Evolutionary conservation across 139 green algal species (phyloP).

Genomic region (Chlorella vulgaris): DNA sequence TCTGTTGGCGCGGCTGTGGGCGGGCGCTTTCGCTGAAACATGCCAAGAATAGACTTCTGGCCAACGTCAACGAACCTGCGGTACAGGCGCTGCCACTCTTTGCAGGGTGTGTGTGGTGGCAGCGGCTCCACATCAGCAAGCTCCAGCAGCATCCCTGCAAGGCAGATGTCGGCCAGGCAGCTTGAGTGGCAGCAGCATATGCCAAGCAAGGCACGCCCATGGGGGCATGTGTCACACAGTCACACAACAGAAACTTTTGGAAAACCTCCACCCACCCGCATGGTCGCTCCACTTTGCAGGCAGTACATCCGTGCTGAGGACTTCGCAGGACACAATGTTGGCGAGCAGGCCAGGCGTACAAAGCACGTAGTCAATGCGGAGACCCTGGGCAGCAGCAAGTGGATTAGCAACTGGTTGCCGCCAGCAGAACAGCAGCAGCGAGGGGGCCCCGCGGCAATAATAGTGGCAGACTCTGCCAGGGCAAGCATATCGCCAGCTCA

Average conservation of each 20-base stretch:
- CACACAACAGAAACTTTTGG: too few relatives aligned
- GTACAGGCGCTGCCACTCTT: constrained; percentile 36
- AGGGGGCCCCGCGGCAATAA: neutral
- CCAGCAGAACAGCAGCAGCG: neutral
- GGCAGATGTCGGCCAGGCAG: too few relatives aligned
- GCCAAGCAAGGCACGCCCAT: neutral
- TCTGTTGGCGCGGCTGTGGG: neutral
- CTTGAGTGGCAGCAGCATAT: too few relatives aligned
- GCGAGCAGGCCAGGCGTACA: constrained; percentile 53
- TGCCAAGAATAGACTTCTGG: constrained; percentile 52
- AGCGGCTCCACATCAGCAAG: constrained; percentile 28
- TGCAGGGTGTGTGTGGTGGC: constrained; percentile 29
- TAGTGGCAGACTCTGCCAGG: too few relatives aligned
- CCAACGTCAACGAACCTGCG: constrained; percentile 50
- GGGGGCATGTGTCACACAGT: neutral
- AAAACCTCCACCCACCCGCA: constrained; percentile 16
- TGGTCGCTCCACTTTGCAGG: constrained; percentile 74
- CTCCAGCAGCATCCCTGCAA: constrained; percentile 38
- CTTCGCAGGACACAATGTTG: constrained; percentile 59
- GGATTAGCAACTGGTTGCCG: too few relatives aligned
- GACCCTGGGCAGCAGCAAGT: constrained; percentile 49
- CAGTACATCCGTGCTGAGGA: constrained; percentile 52
- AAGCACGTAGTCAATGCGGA: constrained; percentile 77
- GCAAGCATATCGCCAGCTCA: too few relatives aligned
- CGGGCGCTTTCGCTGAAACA: constrained; percentile 40